Base-by-base conservation (phyloP, 2,329 filamentous ascomycete species). In the Metarhizium rileyi region DNA sequence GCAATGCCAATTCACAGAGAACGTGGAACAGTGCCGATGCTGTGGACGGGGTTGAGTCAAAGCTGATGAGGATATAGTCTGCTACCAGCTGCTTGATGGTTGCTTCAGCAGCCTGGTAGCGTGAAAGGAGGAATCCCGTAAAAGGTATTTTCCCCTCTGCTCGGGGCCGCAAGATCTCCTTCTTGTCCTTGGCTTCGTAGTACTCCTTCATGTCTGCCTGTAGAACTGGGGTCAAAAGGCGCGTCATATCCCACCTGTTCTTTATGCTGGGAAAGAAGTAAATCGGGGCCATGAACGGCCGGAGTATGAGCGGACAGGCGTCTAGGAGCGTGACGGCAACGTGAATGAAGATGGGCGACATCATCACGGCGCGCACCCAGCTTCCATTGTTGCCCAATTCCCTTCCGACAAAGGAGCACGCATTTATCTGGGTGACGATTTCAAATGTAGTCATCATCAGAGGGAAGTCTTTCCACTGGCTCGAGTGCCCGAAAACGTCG, bases 1-100 rank as follows among this genome's bases (percentile, higher is more conserved):
- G 53, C 33, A 66, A 58, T 28, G 65, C 67, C n/a, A 78, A 58
- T 48, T 78, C 73, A 44, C 68, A 66, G 43, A 78, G 55, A 35
- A 52, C 42, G 28, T 40, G 48, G 27, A 48, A 52, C 9, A 54
- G 27, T 14, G 41, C 46, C n/a, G 40, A 30, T 12, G 52, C 26
- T 2, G 52, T 52, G 16, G 47, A 42, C 25, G 48, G 27, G 2
- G 50, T 54, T 18, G 52, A 54, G 27, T 54, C 52, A 28, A 54
- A 50, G 4, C 41, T 43, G 26, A 43, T 46, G 30, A 40, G 46
- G 40, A 52, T 52, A 28, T 48, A 40, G 40, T 54, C 52, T 7
- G 45, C 43, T 18, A 44, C 47, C 3, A 54, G 42, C 22, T 51
- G 44, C 22, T 45, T 40, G 8, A 40, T 22, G 46, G 46, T 41